A percentile compares a stretch with the other conserved stretches of the same genome.
Evolutionary conservation across 805 yeast genomes (phyloP).

Genomic region (Geotrichum ghanense): DNA sequence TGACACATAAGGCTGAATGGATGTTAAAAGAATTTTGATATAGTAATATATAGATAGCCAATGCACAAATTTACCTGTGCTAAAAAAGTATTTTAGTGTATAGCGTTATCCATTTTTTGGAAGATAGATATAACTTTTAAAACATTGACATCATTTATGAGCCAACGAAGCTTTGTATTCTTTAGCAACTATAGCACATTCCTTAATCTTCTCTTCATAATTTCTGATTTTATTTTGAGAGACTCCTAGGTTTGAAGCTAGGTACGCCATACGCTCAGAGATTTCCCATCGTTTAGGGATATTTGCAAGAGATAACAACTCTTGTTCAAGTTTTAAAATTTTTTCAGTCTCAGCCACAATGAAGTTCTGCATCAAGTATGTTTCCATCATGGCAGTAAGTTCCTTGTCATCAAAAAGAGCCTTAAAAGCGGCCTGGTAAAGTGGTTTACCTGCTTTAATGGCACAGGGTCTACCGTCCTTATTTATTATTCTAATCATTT

Average conservation of each 20-base stretch:
- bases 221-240: constrained; percentile 41
- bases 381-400: constrained; percentile 51
- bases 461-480: constrained; percentile 63
- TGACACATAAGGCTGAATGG: too few species aligned
- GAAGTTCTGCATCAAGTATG: constrained; percentile 42
- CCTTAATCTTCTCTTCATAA: constrained; percentile 30
- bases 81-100: too few species aligned
- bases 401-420: constrained; percentile 47
- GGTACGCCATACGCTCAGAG: constrained; percentile 50
- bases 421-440: constrained; percentile 68
- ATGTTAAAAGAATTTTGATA: too few species aligned
- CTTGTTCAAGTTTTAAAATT: constrained; percentile 59
- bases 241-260: constrained; percentile 53
- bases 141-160: too few species aligned
- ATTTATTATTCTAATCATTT: constrained; percentile 58
- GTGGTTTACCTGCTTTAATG: constrained; percentile 73
- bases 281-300: constrained; percentile 37
- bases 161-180: background rate
- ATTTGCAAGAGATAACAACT: constrained; percentile 46
- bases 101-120: too few species aligned
- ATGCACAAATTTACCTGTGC: too few species aligned
- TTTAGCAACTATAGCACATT: constrained; percentile 1
- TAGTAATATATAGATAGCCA: too few species aligned
- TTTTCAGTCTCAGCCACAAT: constrained; percentile 50
- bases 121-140: too few species aligned